A percentile compares a stretch with the other conserved stretches of the same genome.
Evolutionary conservation across 805 yeast genomes (phyloP).

Genomic region (Spathaspora arborariae): DNA sequence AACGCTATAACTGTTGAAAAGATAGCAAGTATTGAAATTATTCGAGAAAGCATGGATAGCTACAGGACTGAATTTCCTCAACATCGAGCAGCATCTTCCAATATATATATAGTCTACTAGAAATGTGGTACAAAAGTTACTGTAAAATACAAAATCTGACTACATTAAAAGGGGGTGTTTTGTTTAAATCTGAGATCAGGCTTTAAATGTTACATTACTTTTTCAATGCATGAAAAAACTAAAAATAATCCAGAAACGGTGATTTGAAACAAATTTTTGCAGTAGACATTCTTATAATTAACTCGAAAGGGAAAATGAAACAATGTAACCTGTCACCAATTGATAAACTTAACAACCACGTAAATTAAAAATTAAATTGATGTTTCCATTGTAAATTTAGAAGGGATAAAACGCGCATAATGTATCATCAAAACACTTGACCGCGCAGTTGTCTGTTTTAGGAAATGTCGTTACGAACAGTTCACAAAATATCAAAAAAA

Average conservation of each 20-base stretch:
- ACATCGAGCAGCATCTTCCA: background rate
- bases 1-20: background rate
- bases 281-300: background rate
- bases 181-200: background rate
- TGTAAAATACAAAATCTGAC: too few species aligned
- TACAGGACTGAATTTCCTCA: background rate
- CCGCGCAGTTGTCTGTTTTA: background rate
- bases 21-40: background rate
- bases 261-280: background rate
- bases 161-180: background rate
- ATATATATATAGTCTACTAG: background rate
- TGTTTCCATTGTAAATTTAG: background rate
- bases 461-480: background rate
- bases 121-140: too few species aligned
- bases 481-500: too few species aligned
- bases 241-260: background rate
- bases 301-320: background rate
- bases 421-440: background rate
- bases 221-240: background rate
- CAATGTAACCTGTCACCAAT: background rate
- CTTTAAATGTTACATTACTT: background rate
- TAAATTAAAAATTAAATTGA: background rate
- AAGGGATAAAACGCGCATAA: background rate
- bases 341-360: background rate
- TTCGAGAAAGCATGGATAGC: background rate